Evolutionary conservation across 2,329 filamentous ascomycete genomes (phyloP), one percentile per base, ranked within the genome.

Genomic region (Fusarium floridanum): DNA sequence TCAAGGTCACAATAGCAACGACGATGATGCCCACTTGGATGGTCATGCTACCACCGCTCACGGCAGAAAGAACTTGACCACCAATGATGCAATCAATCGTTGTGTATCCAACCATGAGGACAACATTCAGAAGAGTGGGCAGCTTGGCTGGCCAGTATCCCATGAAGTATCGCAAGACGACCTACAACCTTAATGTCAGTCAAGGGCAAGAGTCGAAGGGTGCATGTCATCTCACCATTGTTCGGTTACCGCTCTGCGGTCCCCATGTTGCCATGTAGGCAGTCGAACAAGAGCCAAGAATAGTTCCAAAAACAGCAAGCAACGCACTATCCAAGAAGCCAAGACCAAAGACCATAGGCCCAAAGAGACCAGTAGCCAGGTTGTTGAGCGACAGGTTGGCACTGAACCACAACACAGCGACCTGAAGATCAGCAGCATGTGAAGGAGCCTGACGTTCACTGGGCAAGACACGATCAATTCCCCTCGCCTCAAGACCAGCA

Each of bases 251-350:
- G 74, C 94, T 95, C 10, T 85, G 84, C 4, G 94, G 91, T 4
- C 94, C 93, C 79, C 95, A 94, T 20, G 90, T 93, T 2, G 92
- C 93, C 85, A 95, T 95, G 83, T 92, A 94, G 79, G 90, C 92
- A 17, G 94, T 93, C 0, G 93, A 92, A 59, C 91, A 79, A 59
- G 93, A 88, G n/a, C 92, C 93, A 11, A 96, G 84, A 6, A 94
- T 80, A 77, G 95, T 95, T 85, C 95, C 89, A 83, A 95, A 94
- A 62, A 96, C 81, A 68, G 93, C 91, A 36, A 91, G 89, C 55
- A 96, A 84, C 37, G 93, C 90, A 9, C 91, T 90, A 78, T 96
- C 94, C 59, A 92, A 85, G 75, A 94, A 95, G 11, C 93, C 93
- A 10, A 96, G 87, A 10, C 83, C 82, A 82, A 94, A 95, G 27